phyloP scores from a whole-genome alignment of 331 rosid genomes.

The Erythrophleum ivorense region DNA sequence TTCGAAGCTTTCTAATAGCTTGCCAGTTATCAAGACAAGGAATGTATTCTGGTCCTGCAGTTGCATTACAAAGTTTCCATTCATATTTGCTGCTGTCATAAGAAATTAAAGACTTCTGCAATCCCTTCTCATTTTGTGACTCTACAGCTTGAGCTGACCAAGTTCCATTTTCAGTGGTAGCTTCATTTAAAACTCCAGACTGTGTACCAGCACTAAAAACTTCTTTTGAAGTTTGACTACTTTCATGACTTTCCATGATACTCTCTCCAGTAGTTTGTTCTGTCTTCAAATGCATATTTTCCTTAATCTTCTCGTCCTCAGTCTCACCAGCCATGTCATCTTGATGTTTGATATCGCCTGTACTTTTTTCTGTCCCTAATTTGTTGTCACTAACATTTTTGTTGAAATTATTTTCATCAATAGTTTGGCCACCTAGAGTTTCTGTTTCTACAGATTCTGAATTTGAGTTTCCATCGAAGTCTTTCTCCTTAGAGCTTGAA shows the following conservation, averaged over 20 bases:
- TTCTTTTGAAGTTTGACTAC: slow-evolving; percentile 43
- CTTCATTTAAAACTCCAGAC: slow-evolving; percentile 50
- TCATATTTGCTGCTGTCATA: slow-evolving; percentile 42
- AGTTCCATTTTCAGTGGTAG: slow-evolving; percentile 49
- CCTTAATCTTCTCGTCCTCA: slow-evolving; percentile 46
- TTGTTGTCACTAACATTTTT: slow-evolving; percentile 36
- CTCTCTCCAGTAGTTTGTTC: slow-evolving; percentile 46
- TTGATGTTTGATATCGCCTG: slow-evolving; percentile 41
- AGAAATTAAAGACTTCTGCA: slow-evolving; percentile 39
- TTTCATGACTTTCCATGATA: slow-evolving; percentile 42
- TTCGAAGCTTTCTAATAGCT: slow-evolving; percentile 62
- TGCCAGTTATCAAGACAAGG: slow-evolving; percentile 85
- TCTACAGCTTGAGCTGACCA: slow-evolving; percentile 59
- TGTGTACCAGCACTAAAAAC: slow-evolving; percentile 2
- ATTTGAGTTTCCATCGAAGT: slow-evolving; percentile 32
- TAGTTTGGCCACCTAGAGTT: slow-evolving; percentile 32
- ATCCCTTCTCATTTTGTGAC: slow-evolving; percentile 57
- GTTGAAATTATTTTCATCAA: slow-evolving; percentile 41
- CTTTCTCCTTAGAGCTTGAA: slow-evolving; percentile 38
- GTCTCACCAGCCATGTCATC: slow-evolving; percentile 44
- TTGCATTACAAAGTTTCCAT: slow-evolving; percentile 79
- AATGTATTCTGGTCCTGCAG: slow-evolving; percentile 84
- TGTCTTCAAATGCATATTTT: slow-evolving; percentile 32
- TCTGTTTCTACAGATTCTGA: slow-evolving; percentile 45
- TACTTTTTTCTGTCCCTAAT: slow-evolving; percentile 44